Base-by-base conservation (phyloP, 1,284 basidiomycete genomes). In the Earliella scabrosa region DNA sequence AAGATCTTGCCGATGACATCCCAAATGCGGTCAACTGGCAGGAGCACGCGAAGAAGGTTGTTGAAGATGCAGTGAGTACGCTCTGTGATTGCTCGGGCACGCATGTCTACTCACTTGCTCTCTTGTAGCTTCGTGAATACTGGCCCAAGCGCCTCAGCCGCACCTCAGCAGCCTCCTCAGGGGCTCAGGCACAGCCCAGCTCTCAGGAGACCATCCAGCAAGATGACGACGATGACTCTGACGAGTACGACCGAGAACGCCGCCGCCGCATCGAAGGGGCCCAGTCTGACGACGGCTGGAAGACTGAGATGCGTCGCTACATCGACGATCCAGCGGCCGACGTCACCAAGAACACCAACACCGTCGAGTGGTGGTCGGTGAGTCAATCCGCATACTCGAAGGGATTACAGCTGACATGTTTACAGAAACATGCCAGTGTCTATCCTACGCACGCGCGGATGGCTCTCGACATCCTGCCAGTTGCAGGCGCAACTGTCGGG, bases 11-110 rank as follows among this genome's bases (percentile, higher is more conserved):
- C 9, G 35, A 20, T 8, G 44, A 36, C 1, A 34, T 39, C 7
- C 20, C 27, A 2, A 29, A 52, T n/a, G 26, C 63, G 2, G 59
- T 58, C 31, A 59, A 68, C 50, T 68, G 66, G 66, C 34, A 60
- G 23, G 55, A 54, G 11, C 50, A 66, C 34, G 68, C 66, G 5
- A 10, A 23, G 10, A 43, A 54, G 29, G 40, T 64, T 13, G 45
- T 65, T 5, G 24, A 62, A 14, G 18, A 52, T n/a, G 51, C 59
- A 0, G 44, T 63, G n/a, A 11, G 52, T 38, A n/a, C n/a, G n/a
- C 13, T 18, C n/a, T 0, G n/a, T n/a, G n/a, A n/a, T n/a, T n/a
- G n/a, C n/a, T n/a, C n/a, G n/a, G n/a, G n/a, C n/a, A n/a, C n/a
- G n/a, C n/a, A n/a, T n/a, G n/a, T n/a, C n/a, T n/a, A n/a, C n/a